Base-by-base conservation (phyloP, 805 yeast species). In the Maudiozyma bulderi region DNA sequence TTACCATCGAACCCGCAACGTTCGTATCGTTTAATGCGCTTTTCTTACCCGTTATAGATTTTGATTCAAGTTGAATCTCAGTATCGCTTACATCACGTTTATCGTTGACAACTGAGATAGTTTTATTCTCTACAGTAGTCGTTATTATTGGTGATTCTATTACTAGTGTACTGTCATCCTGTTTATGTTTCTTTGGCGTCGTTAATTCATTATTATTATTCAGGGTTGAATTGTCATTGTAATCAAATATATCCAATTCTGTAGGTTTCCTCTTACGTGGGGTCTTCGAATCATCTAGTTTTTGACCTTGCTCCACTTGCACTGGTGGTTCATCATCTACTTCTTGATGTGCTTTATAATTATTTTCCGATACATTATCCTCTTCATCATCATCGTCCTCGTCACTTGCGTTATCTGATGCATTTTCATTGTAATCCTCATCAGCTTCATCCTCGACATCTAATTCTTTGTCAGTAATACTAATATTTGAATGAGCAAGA, bases 161-260 rank as follows among this genome's bases (percentile, higher is more conserved):
- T 1, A 43, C 42, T 13, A 38, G 46, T 3, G 32, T 40, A 6
- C 33, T 33, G 33, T 47, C 54, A 28, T 45, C 48, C 13, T 52
- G 54, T 38, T 55, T 58, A 6, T 40, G 48, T 50, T 60, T 60
- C 49, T 60, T 60, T 7, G 64, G 65, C 8, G 65, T 58, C 8
- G 53, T 53, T n/a, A 52, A 28, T 33, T 45, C 53, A 8, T 48
- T 45, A 10, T 20, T 32, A 41, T 43, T 33, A n/a, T 40, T 15
- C 13, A 11, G 28, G 10, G 34, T 31, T 11, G 52, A 39, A 11
- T 44, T 31, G n/a, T 53, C 55, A 13, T 50, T 50, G 44, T 62
- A 60, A 9, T 57, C 58, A 40, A 51, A 59, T 50, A 59, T 59
- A 51, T 64, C 68, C 9, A 62, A 30, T 34, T 64, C 68, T 6